phyloP scores from a whole-genome alignment of 768 basidiomycete genomes.

The Mycena chlorophos region DNA sequence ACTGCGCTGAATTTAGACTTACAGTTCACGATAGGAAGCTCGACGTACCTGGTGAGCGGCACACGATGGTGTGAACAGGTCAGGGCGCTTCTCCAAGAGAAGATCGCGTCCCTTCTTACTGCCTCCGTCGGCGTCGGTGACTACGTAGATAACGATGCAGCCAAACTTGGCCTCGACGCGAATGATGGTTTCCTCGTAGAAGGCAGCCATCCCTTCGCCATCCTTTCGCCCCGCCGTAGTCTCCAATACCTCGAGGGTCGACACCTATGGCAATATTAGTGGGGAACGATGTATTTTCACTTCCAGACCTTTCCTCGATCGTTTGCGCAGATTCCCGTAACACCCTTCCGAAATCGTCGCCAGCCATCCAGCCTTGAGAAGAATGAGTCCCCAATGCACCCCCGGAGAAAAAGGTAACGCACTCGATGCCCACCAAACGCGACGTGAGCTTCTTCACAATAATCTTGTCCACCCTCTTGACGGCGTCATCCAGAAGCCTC shows the following conservation, averaged over 20 bases:
- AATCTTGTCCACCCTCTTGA: neutral
- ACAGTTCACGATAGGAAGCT: neutral
- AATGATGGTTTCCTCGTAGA: conserved; percentile 5
- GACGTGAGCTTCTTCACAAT: neutral
- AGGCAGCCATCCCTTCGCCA: neutral
- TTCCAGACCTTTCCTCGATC: neutral
- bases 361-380: neutral
- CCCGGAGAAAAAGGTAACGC: neutral
- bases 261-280: neutral
- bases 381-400: neutral
- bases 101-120: conserved; percentile 14
- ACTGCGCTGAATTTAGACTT: neutral
- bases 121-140: conserved; percentile 13
- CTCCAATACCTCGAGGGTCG: conserved; percentile 8
- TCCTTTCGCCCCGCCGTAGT: conserved; percentile 7
- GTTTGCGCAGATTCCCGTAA: neutral
- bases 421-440: neutral
- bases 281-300: neutral
- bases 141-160: conserved; percentile 6
- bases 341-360: neutral
- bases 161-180: conserved; percentile 4
- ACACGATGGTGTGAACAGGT: conserved; percentile 9
- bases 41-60: conserved; percentile 16
- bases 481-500: conserved; percentile 2
- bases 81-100: neutral